Conservation (phyloP, 176 grass and related monocot genomes). For the Avena insularis region DNA sequence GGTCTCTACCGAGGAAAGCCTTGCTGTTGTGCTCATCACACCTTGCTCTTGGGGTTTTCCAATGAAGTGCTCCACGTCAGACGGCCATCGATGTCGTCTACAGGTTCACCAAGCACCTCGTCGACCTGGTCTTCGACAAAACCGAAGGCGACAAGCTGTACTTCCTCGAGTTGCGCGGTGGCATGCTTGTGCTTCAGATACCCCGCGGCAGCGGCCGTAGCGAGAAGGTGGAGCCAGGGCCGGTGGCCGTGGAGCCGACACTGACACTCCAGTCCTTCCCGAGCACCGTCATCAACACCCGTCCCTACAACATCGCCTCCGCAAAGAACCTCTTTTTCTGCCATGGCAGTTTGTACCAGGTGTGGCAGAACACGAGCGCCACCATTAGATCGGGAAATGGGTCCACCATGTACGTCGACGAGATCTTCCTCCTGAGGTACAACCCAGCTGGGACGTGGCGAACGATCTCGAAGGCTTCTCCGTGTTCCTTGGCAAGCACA, state of each 20-base stretch:
- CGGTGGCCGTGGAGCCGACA: neutral
- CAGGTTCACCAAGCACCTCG: neutral
- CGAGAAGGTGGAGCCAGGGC: neutral
- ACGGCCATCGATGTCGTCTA: neutral
- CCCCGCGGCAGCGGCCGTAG: neutral
- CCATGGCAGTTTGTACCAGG: neutral
- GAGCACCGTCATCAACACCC: too few species aligned
- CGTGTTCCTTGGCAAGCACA: neutral
- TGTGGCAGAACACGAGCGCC: neutral
- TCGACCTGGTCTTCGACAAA: conserved; percentile 16
- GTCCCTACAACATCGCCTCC: neutral
- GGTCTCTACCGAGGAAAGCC: too few species aligned
- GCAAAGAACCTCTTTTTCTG: neutral
- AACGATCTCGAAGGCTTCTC: neutral
- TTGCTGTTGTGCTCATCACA: too few species aligned
- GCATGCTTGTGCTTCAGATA: neutral
- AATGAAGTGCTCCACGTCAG: neutral
- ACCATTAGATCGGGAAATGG: neutral
- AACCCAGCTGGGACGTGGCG: neutral
- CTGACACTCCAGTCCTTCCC: neutral
- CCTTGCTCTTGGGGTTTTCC: too few species aligned
- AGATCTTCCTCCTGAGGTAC: neutral
- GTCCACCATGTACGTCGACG: neutral
- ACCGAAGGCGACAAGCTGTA: neutral
- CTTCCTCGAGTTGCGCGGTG: neutral